Evolutionary conservation across 257 asterid genomes (phyloP), one percentile per base, ranked within the genome.

Genomic region (Cordia subcordata): DNA sequence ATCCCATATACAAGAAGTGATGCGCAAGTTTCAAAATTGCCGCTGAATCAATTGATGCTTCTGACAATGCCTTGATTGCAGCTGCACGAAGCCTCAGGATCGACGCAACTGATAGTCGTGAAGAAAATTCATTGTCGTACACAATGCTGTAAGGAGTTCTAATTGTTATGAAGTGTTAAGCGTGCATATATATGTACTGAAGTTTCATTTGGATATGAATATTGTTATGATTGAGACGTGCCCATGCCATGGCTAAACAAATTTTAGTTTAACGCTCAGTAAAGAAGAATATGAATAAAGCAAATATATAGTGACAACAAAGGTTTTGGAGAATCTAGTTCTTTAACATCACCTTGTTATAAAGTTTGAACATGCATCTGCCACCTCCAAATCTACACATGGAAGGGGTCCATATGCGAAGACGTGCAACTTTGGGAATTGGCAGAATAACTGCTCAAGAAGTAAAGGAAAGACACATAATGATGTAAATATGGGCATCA

Each of bases 51-150:
- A 52, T 21, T 18, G 67, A 38, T 20, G 52, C 49, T 62, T 61
- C 62, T 19, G 77, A 61, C 23, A 72, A 61, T 12, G 66, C 69
- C 64, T 23, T n/a, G 39, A 72, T 52, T 56, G 77, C 77, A 61
- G 77, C 65, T 60, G 65, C 69, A 54, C 61, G 77, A 23, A 72
- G 77, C 55, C 77, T 62, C 73, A 72, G 51, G 55, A 72, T 52
- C 49, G 77, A 72, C 19, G 73, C 73, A 32, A 72, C 73, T 10
- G 77, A 72, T 50, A 72, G 69, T 27, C 77, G 77, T 17, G 77
- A 45, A 56, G 77, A 66, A 59, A 72, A 72, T 53, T 72, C 77
- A 66, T 72, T 65, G 55, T 66, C 62, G 61, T 61, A 49, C 33
- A 72, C 58, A 19, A 72, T 49, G 65, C 77, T 72, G 77, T 32